Evolutionary conservation across 2,329 filamentous ascomycete species (phyloP).

Genomic region (Xylaria sp.): DNA sequence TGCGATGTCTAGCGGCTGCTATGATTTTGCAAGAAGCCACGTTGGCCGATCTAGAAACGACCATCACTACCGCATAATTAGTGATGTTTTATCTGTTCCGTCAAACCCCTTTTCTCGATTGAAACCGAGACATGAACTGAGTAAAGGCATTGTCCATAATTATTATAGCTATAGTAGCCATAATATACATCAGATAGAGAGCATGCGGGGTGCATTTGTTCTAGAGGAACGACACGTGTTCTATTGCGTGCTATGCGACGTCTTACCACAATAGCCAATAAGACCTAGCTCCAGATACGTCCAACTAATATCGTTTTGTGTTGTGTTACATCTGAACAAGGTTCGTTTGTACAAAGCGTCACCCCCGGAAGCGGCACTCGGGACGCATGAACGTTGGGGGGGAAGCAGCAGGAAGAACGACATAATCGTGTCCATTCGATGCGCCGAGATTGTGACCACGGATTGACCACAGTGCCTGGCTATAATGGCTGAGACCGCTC

Average conservation of each 20-base stretch:
- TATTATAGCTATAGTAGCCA: neutral
- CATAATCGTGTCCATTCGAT: neutral
- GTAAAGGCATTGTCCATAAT: neutral
- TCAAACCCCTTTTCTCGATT: too few relatives aligned
- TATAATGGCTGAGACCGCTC: neutral
- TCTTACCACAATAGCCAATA: neutral
- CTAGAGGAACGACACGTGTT: conserved; percentile 8
- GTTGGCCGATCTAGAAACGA: neutral
- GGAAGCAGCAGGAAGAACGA: neutral
- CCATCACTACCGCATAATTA: neutral
- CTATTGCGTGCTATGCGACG: conserved; percentile 23
- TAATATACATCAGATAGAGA: neutral
- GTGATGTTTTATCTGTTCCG: neutral
- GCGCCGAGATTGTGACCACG: neutral
- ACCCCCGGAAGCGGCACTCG: neutral
- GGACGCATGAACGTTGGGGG: neutral
- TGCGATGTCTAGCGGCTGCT: neutral
- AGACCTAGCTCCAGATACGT: neutral
- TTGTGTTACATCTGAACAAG: neutral
- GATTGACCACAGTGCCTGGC: neutral
- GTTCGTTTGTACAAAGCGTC: neutral
- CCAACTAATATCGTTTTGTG: neutral
- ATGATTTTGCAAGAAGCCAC: neutral
- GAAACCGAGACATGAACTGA: neutral
- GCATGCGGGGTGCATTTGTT: conserved; percentile 15